Conservation (phyloP, 2,329 filamentous ascomycete species). For the Hypocrella siamensis region DNA sequence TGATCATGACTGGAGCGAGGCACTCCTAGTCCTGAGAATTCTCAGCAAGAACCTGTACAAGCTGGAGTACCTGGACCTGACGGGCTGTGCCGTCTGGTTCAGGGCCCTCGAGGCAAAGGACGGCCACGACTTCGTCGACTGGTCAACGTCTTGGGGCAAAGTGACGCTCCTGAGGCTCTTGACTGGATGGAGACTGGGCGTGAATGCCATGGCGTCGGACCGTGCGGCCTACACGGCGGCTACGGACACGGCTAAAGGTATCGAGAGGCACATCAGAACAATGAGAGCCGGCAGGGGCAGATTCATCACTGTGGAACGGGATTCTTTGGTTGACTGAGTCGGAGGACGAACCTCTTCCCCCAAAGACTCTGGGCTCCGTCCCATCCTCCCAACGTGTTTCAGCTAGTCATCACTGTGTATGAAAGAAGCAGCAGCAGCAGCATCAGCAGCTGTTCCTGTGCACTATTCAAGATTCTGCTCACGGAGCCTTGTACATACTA, state of each 20-base stretch:
- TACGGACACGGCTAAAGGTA: conserved; percentile 19
- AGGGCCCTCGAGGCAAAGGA: conserved; percentile 26
- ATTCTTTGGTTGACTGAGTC: conserved; percentile 8
- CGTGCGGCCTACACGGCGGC: conserved; percentile 17
- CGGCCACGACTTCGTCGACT: conserved; percentile 34
- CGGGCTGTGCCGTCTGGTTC: conserved; percentile 41
- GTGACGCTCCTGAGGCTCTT: conserved; percentile 27
- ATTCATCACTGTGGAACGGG: conserved; percentile 32
- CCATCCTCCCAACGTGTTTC: too few relatives aligned
- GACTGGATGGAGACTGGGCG: conserved; percentile 24
- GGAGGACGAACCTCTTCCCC: conserved; percentile 10
- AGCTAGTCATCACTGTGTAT: too few relatives aligned
- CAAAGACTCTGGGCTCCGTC: too few relatives aligned
- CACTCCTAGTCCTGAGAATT: conserved; percentile 36
- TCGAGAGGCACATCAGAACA: conserved; percentile 31
- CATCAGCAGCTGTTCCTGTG: too few relatives aligned
- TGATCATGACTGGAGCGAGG: conserved; percentile 44
- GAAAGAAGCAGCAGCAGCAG: too few relatives aligned
- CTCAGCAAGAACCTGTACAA: conserved; percentile 39
- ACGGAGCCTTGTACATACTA: too few relatives aligned
- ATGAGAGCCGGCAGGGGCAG: conserved; percentile 31
- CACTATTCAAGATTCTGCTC: too few relatives aligned
- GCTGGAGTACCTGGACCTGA: conserved; percentile 45
- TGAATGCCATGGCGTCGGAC: conserved; percentile 18
- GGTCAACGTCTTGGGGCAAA: conserved; percentile 38